phyloP scores from a whole-genome alignment of 2,329 filamentous ascomycete genomes.

The Coniella lustricola region DNA sequence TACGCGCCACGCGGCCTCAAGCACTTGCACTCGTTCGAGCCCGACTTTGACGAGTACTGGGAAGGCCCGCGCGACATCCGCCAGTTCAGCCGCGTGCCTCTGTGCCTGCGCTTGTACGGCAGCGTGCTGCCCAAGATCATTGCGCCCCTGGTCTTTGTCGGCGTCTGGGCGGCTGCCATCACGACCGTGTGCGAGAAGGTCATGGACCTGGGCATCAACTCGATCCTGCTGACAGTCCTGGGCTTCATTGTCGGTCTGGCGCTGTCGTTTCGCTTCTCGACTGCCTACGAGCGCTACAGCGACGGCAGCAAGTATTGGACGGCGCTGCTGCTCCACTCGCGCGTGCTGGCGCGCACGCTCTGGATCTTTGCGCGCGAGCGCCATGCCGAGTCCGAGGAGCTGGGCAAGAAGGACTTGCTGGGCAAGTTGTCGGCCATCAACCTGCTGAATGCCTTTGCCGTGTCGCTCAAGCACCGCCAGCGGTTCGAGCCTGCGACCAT shows the following conservation, averaged over 20 bases:
- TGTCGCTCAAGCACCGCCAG: conserved; percentile 72
- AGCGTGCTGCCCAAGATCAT: conserved; percentile 70
- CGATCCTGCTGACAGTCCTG: conserved; percentile 63
- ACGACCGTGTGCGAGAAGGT: conserved; percentile 46
- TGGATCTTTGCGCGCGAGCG: conserved; percentile 4
- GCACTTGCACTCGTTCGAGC: background rate
- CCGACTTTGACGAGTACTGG: conserved; percentile 55
- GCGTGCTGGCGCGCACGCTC: background rate
- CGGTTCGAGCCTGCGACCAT: conserved; percentile 76
- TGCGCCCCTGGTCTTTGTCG: conserved; percentile 57
- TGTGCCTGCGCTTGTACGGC: conserved; percentile 69
- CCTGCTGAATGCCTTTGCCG: conserved; percentile 68
- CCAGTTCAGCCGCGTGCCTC: conserved; percentile 70
- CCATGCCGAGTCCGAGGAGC: background rate
- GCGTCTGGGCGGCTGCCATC: conserved; percentile 58
- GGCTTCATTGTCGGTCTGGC: conserved; percentile 77
- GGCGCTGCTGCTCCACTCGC: conserved; percentile 11
- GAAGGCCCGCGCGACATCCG: conserved; percentile 61
- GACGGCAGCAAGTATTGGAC: conserved; percentile 58
- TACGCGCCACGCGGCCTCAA: conserved; percentile 1
- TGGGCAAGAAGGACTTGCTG: conserved; percentile 1
- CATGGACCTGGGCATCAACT: conserved; percentile 43
- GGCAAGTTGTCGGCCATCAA: conserved; percentile 44
- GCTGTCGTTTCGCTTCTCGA: conserved; percentile 70
- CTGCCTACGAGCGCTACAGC: conserved; percentile 67